phyloP scores from a whole-genome alignment of 2,329 filamentous ascomycete genomes.

The Cytospora piceae region DNA sequence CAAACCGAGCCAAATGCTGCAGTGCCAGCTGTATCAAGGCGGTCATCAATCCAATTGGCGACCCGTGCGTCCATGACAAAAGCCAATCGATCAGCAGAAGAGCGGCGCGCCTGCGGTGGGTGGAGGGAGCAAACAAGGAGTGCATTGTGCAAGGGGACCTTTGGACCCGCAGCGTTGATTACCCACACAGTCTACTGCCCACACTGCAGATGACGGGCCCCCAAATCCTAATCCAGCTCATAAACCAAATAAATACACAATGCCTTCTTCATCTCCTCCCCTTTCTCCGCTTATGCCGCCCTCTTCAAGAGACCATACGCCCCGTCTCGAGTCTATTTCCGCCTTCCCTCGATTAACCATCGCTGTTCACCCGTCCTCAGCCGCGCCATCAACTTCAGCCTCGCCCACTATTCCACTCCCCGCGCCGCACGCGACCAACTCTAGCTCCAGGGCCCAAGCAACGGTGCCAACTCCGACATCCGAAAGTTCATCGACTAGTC shows the following conservation, averaged over 20 bases:
- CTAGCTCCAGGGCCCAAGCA: conserved; percentile 7
- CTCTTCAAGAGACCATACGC: conserved; percentile 22
- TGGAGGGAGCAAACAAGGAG: conserved; percentile 2
- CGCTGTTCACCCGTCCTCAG: conserved; percentile 18
- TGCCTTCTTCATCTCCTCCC: conserved; percentile 30
- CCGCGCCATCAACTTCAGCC: conserved; percentile 20
- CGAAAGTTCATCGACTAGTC: conserved; percentile 20
- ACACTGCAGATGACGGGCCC: conserved; percentile 25
- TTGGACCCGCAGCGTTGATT: not conserved
- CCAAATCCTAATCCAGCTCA: conserved; percentile 22
- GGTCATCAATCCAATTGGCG: conserved; percentile 21
- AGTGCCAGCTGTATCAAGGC: conserved; percentile 1
- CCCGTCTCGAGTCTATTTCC: conserved; percentile 23
- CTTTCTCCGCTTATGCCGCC: conserved; percentile 19
- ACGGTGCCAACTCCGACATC: conserved; percentile 16
- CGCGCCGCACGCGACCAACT: conserved; percentile 24
- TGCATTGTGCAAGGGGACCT: conserved; percentile 2
- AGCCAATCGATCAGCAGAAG: conserved; percentile 10
- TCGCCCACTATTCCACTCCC: conserved; percentile 22
- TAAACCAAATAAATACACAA: conserved; percentile 28
- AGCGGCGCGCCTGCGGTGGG: not conserved
- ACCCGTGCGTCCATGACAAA: conserved; percentile 6
- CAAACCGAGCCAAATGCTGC: not conserved
- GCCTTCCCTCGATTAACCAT: conserved; percentile 22
- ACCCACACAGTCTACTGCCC: conserved; percentile 25